Base-by-base conservation (phyloP, 176 grass and related monocot genomes). In the Musa itinerans region DNA sequence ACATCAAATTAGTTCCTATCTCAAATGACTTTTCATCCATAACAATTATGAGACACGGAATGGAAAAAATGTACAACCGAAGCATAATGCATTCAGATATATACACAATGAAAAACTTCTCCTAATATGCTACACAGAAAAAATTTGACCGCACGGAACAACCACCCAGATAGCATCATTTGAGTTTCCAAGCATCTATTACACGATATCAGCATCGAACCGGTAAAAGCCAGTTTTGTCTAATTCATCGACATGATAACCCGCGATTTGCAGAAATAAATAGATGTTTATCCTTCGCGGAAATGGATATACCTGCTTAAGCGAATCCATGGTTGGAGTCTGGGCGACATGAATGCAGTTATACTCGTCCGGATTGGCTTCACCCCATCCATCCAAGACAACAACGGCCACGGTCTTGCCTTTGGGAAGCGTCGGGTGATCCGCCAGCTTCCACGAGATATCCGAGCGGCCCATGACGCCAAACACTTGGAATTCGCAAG, bases 301-400 rank as follows among this genome's bases (percentile, higher is more conserved):
- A 26, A 9, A 48, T 22, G 19, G 10, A 21, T 49, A 68, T 75
- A 88, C 90, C 84, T 87, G 71, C 66, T 81, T 92, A 77, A 89
- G 87, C 49, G 84, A 78, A 75, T 92, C 84, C 73, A 89, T 73
- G 27, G 77, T 81, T 20, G 84, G 83, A 50, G 87, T 87, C 74
- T 78, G 84, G n/a, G 87, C 82, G 77, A 72, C 66, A 68, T 87
- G 82, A 85, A 92, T 89, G 80, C 84, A 89, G 72, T 92, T 92
- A 79, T 80, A 92, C 7, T 76, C 24, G 53, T 92, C 87, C 5
- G 87, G 82, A 72, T 87, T 68, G 27, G 84, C 84, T 75, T 92
- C 84, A 50, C 87, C 87, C 87, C 84, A 89, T 67, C 90, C 84
- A 76, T 92, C 90, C 65, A 92, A 81, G 78, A 92, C 90, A 52